Evolutionary conservation across 1,284 basidiomycete genomes (phyloP), one percentile per base, ranked within the genome.

Genomic region (Schizopora paradoxa): DNA sequence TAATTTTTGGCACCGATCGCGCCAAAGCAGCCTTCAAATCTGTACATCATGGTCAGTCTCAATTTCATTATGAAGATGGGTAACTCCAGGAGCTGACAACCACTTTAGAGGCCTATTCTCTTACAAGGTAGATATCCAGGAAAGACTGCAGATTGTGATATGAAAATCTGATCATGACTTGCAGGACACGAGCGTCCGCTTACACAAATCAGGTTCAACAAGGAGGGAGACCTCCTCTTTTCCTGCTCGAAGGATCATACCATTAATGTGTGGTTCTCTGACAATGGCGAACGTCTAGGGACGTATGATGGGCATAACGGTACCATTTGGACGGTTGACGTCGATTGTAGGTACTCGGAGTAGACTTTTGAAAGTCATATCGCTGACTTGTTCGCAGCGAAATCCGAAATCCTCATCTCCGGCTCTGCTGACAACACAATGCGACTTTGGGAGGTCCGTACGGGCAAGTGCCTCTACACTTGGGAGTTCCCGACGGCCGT

Each of bases 401-500:
- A 91, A 67, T 88, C 93, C 49, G 79, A 74, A 61, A 91, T 85
- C 66, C 73, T 98, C 57, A 73, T 98, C 25, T 91, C 94, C 6
- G 95, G 95, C 6, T 73, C 85, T 2, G 85, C 84, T 6, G 95
- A 99, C 69, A 99, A 97, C 67, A 79, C 81, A 43, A 80, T 99
- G 69, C 82, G 86, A 54, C 76, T 99, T 19, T 99, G 95, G 95
- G 77, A 81, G 45, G 89, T 97, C 22, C 70, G 81, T 45, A 89
- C 86, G 2, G 96, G 95, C 52, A 91, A 94, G 68, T 94, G 91
- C 61, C 73, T 96, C 35, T 87, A 82, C 63, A 82, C 77, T 3
- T 99, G 96, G 96, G 95, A 98, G 66, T 98, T 98, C 73, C 86
- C 91, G 34, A 99, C 95, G 1, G 95, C 96, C 2, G 91, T 98